Percentiles rank a stretch among this genome's conserved stretches.
Conservation (phyloP, 371 early-diverging fungal species). For the Zopfochytrium polystomum region DNA sequence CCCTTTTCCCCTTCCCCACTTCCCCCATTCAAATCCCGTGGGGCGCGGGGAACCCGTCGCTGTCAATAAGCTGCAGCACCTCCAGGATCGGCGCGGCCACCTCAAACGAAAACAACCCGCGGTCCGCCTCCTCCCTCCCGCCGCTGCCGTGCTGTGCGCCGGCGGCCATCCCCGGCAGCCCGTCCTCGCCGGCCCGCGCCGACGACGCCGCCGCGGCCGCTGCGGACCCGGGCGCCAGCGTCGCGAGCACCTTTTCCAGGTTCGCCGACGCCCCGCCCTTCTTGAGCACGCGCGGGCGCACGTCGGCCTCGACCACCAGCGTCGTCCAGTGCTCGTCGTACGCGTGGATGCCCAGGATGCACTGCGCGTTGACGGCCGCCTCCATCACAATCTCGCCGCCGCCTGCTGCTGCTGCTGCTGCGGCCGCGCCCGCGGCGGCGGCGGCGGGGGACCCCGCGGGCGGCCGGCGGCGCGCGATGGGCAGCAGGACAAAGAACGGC, state of each 20-base stretch:
- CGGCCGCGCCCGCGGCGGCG: no score
- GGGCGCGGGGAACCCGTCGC: conserved; percentile 1
- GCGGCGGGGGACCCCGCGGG: not conserved
- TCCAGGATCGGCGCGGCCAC: conserved; percentile 1
- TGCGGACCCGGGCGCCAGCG: not conserved
- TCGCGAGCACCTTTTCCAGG: not conserved
- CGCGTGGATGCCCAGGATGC: not conserved
- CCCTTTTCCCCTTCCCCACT: no score
- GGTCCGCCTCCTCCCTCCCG: not conserved
- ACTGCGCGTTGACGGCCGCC: not conserved
- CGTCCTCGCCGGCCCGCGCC: not conserved
- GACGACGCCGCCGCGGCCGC: not conserved
- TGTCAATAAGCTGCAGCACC: not conserved
- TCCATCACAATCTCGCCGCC: not conserved
- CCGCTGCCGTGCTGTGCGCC: not conserved
- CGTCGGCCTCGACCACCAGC: conserved; percentile 1
- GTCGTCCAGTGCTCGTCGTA: not conserved
- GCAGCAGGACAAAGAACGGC: not conserved
- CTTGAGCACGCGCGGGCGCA: not conserved
- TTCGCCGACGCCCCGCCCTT: no score
- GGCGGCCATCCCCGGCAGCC: not conserved
- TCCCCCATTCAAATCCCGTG: no score
- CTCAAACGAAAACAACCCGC: conserved; percentile 6
- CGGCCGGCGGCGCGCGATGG: not conserved
- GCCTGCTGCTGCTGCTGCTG: no score